Evolutionary conservation across 1,284 basidiomycete species (phyloP).

Genomic region (Vanrija sp.): DNA sequence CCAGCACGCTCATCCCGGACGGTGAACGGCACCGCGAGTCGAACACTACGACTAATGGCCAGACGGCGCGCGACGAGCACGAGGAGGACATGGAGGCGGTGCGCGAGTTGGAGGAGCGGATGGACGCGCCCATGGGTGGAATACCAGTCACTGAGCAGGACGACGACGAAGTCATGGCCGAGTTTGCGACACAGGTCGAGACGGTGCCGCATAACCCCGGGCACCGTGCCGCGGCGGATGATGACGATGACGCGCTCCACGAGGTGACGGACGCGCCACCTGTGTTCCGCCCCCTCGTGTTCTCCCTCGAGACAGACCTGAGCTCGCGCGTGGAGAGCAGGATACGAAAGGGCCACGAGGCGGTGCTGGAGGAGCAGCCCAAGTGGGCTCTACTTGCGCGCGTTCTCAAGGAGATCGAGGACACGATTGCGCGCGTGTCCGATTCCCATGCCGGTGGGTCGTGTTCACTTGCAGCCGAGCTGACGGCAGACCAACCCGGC

Average conservation of each 20-base stretch:
- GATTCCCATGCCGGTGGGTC: conserved; percentile 39
- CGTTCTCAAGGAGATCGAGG: conserved; percentile 86
- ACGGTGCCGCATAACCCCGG: conserved; percentile 19
- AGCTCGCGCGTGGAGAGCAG: conserved; percentile 51
- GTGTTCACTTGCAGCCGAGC: neutral
- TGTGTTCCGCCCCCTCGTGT: conserved; percentile 36
- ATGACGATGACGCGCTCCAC: conserved; percentile 65
- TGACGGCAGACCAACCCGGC: conserved; percentile 55
- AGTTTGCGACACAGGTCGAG: conserved; percentile 42
- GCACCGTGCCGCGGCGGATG: conserved; percentile 32
- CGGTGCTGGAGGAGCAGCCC: conserved; percentile 86
- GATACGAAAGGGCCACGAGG: conserved; percentile 75
- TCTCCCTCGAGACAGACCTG: conserved; percentile 33
- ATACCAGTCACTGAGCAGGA: conserved; percentile 22
- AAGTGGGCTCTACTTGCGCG: conserved; percentile 89
- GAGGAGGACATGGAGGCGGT: conserved; percentile 45
- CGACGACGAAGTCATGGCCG: conserved; percentile 42
- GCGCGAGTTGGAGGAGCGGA: conserved; percentile 26
- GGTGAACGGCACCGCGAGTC: conserved; percentile 6
- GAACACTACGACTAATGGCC: conserved; percentile 23
- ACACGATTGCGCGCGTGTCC: conserved; percentile 59
- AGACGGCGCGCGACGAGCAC: conserved; percentile 18
- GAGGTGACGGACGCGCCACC: conserved; percentile 54
- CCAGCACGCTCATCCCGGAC: conserved; percentile 60
- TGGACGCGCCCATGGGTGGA: conserved; percentile 13